Evolutionary conservation across 108 stramenopile genomes (phyloP), one percentile per base, ranked within the genome.

Genomic region (Ochromonas danica): DNA sequence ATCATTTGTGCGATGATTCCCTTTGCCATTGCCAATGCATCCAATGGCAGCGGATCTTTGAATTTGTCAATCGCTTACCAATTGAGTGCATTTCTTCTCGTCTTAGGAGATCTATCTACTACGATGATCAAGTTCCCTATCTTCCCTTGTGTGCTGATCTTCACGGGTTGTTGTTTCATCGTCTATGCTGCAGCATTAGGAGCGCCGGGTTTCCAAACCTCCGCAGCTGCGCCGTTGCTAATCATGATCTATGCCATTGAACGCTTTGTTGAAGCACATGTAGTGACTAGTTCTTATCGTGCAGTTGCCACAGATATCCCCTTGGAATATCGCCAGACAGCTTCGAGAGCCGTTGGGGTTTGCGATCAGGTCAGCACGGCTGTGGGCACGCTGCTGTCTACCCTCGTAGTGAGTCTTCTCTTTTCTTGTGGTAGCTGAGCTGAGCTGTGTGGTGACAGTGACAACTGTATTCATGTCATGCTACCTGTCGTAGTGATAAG

Each of bases 51-150:
- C 6, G 45, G 45, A 14, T 6, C 45, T 6, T 14, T 22, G 6
- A 51, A 51, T 51, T 22, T 70, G 22, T 6, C 67, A 40, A 14
- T 70, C 6, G 36, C 14, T 14, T 70, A 70, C 67, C 14, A 70
- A 42, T 40, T 70, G 22, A 22, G 67, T 22, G 36, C 40, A 22
- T 14, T 70, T 6, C 22, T 42, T 70, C 22, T 70, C 6, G 67
- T 70, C 14, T 14, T 42, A 22, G 67, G 67, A 70, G 67, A 70
- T 70, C 22, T 70, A 40, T 70, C 67, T 14, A 70, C 67, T 14
- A 42, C 67, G 22, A 40, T 70, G 22, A 42, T 70, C 6, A 70
- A 70, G 22, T 14, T 70, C 41, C 67, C 67, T 14, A 40, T 70
- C 41, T 40, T 40, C 22, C 14, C 41, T 14, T 6, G 14, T 14